phyloP scores from a whole-genome alignment of 352 stramenopile genomes.

The Pythium pyrilobum region DNA sequence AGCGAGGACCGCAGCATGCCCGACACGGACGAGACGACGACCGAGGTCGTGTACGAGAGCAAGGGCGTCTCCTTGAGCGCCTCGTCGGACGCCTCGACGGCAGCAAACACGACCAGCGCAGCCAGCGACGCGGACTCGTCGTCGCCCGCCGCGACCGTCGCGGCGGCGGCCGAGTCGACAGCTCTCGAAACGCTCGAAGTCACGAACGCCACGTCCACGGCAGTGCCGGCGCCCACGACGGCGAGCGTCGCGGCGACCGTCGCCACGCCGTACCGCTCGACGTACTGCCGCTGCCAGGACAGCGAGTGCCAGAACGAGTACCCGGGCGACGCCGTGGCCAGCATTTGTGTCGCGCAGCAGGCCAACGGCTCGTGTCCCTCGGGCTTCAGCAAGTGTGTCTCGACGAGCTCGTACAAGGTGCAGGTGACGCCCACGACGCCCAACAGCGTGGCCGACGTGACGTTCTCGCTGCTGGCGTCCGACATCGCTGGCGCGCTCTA shows the following conservation, averaged over 20 bases:
- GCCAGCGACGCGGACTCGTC: not conserved
- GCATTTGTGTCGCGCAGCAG: slow-evolving; percentile 42
- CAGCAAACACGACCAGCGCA: not conserved
- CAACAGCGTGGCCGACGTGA: slow-evolving; percentile 58
- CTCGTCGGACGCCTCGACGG: not conserved
- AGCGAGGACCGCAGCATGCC: too few relatives aligned
- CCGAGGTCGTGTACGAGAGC: not conserved
- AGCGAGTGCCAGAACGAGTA: slow-evolving; percentile 71
- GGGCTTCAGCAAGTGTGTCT: slow-evolving; percentile 55
- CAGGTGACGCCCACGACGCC: slow-evolving; percentile 45
- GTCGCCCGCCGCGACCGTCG: slow-evolving; percentile 2
- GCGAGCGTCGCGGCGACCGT: not conserved
- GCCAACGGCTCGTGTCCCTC: slow-evolving; percentile 45
- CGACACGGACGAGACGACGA: not conserved
- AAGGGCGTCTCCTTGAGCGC: slow-evolving; percentile 1
- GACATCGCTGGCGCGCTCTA: slow-evolving; percentile 70
- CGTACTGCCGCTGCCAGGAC: slow-evolving; percentile 59
- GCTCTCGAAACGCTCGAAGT: too few relatives aligned
- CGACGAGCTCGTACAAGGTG: slow-evolving; percentile 65
- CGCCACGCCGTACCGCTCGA: slow-evolving; percentile 47
- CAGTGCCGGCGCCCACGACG: not conserved
- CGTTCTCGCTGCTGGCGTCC: slow-evolving; percentile 63
- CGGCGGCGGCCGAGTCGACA: not conserved
- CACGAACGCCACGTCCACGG: not conserved
- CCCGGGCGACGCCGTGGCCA: slow-evolving; percentile 24